Conservation (phyloP, 2,329 filamentous ascomycete species). For the Exserohilum turcica region DNA sequence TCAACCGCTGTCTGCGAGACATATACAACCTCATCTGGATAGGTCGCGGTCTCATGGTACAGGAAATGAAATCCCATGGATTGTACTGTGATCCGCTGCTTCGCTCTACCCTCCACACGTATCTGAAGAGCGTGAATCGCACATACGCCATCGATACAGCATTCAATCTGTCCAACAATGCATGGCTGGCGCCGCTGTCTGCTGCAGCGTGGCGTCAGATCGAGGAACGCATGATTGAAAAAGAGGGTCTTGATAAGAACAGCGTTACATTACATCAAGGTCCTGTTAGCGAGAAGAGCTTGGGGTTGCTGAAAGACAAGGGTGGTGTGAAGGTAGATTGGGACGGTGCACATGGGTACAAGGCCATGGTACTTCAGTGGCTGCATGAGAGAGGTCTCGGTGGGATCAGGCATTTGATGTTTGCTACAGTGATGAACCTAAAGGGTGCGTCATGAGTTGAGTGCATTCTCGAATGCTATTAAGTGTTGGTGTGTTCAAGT, state of each 20-base stretch:
- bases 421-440: conserved; percentile 79
- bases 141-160: conserved; percentile 47
- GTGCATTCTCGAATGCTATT: not conserved
- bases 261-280: conserved; percentile 42
- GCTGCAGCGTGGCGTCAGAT: conserved; percentile 55
- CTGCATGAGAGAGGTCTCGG: conserved; percentile 67
- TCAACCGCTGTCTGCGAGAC: conserved; percentile 87
- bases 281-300: conserved; percentile 71
- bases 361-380: conserved; percentile 71
- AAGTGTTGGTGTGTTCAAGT: not conserved
- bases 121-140: conserved; percentile 49
- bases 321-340: conserved; percentile 71
- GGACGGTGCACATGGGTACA: conserved; percentile 77
- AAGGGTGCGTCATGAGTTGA: conserved; percentile 44
- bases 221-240: conserved; percentile 52
- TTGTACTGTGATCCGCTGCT: conserved; percentile 58
- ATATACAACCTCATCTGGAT: conserved; percentile 85
- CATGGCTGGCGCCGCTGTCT: conserved; percentile 53
- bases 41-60: conserved; percentile 68
- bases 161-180: conserved; percentile 56
- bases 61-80: conserved; percentile 64
- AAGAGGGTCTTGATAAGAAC: conserved; percentile 25
- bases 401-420: conserved; percentile 74
- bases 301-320: conserved; percentile 65
- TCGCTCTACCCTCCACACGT: conserved; percentile 50